A percentile compares a stretch with the other conserved stretches of the same genome.
Evolutionary conservation across 352 stramenopile species (phyloP).

Genomic region (Globisporangium yorkense): DNA sequence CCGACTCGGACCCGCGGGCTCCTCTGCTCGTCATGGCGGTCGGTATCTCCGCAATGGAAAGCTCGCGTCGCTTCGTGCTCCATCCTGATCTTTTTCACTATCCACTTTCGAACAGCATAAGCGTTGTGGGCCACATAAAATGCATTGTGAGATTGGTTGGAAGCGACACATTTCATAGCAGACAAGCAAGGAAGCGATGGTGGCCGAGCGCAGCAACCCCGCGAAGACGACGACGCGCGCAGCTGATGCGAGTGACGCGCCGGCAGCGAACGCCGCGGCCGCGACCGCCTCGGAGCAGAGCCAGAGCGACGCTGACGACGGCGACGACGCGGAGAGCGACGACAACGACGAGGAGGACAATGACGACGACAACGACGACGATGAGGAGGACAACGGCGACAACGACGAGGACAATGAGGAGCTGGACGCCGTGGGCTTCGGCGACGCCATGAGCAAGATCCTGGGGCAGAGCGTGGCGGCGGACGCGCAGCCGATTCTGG

Average conservation of each 20-base stretch:
- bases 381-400: slow-evolving; percentile 8
- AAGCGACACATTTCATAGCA: not conserved
- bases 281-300: not conserved
- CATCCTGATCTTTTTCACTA: too few relatives aligned
- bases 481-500: slow-evolving; percentile 71
- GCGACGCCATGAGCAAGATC: slow-evolving; percentile 85
- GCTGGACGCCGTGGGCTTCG: slow-evolving; percentile 74
- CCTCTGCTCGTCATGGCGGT: not conserved
- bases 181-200: not conserved
- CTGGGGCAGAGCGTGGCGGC: slow-evolving; percentile 63
- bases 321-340: slow-evolving; percentile 13
- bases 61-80: not conserved
- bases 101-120: too few relatives aligned
- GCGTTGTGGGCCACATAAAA: too few relatives aligned
- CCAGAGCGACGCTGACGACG: slow-evolving; percentile 3
- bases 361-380: slow-evolving; percentile 15
- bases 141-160: not conserved
- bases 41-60: too few relatives aligned
- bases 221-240: not conserved
- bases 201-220: not conserved
- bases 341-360: slow-evolving; percentile 20
- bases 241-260: not conserved
- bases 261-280: not conserved
- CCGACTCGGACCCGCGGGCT: not conserved
- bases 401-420: slow-evolving; percentile 24